Evolutionary conservation across 73 alveolate genomes (phyloP), one percentile per base, ranked within the genome.

Genomic region (Paramecium tetraurelia): DNA sequence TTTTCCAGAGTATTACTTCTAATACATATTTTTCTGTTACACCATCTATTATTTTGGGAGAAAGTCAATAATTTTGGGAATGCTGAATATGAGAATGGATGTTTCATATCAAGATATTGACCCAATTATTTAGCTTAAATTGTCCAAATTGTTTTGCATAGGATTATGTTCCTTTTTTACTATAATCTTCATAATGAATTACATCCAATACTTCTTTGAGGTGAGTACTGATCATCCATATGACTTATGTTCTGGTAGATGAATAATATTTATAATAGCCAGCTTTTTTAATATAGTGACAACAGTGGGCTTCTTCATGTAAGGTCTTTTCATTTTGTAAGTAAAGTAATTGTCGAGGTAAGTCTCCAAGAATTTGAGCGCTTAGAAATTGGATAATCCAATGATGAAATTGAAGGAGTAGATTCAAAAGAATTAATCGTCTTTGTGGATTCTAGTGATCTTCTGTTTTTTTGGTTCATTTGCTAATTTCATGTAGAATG

Each of bases 11-110:
- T 80, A 40, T 43, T 80, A 80, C 33, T 80, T 80, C 2, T 48
- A 80, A 46, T 80, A 80, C 50, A 41, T 80, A 1, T 80, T 80
- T 35, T 80, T 80, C 20, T 80, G 90, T 46, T 44, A 38, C 16
- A 80, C 90, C 7, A 80, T 80, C 4, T 80, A 80, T 80, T 80
- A 80, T 29, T 80, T 80, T 44, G 90, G 90, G n/a, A 21, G 90
- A 20, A 80, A 80, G 24, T 80, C 90, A 21, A 80, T 80, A 12
- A 22, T 80, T 12, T n/a, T 80, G 1, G 90, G 90, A 27, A 80
- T 80, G 90, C 12, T 80, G 1, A 80, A 80, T 80, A 80, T 80
- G 90, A 40, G 90, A 80, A 80, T 80, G 90, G 90, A 80, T 43
- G 76, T 80, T 44, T 41, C 70, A 5, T 22, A 48, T 44, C 46